A percentile compares a stretch with the other conserved stretches of the same genome.
phyloP scores from a whole-genome alignment of 331 rosid genomes.

The Malus hybrid region DNA sequence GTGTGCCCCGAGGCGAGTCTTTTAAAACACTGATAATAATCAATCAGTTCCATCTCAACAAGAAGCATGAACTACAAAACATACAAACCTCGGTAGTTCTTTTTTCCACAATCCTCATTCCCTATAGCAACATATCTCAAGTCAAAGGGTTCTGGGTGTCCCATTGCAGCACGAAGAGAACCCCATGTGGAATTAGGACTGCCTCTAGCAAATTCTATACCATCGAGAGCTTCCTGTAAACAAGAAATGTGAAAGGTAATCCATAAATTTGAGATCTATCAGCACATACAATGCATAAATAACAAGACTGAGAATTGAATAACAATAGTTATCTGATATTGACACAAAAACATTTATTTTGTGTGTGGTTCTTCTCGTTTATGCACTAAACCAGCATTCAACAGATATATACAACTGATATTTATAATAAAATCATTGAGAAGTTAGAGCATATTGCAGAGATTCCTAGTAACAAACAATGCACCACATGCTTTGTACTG shows the following conservation, averaged over 20 bases:
- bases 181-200: slow-evolving; percentile 64
- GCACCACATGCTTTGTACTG: neutral
- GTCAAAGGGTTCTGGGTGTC: slow-evolving; percentile 79
- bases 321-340: neutral
- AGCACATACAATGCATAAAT: neutral
- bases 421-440: neutral
- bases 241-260: neutral
- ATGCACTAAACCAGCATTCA: neutral
- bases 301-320: neutral
- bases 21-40: neutral
- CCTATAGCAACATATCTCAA: slow-evolving; percentile 75
- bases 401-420: neutral
- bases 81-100: slow-evolving; percentile 47
- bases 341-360: neutral
- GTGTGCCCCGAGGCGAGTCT: no score
- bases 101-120: slow-evolving; percentile 63
- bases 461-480: neutral
- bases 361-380: neutral
- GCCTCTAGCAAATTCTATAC: slow-evolving; percentile 60
- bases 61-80: neutral
- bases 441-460: neutral
- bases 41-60: neutral
- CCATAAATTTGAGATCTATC: neutral
- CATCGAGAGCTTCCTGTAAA: slow-evolving; percentile 71
- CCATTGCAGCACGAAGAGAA: slow-evolving; percentile 75